Evolutionary conservation across 2,329 filamentous ascomycete genomes (phyloP), one percentile per base, ranked within the genome.

Genomic region (Aspergillus brasiliensis): DNA sequence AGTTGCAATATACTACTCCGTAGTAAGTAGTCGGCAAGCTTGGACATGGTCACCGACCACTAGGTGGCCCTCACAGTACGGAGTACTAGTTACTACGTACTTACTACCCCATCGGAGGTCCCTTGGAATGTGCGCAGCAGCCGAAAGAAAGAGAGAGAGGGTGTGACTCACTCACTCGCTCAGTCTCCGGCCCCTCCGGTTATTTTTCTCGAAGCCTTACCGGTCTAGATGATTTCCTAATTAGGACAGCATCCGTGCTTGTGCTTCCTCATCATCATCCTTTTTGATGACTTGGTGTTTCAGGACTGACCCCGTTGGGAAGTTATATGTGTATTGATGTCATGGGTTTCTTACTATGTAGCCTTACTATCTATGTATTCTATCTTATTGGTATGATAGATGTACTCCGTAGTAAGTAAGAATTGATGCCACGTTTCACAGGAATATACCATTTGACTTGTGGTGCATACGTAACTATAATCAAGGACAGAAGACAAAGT

Each of bases 191-290:
- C 11, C 46, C n/a, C 27, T 49, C 21, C 17, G 17, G 19, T 13
- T 48, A 17, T 13, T 21, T 56, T 61, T 63, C 61, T 63, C 52
- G 56, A 61, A 62, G 61, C 46, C 58, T 60, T 19, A 52, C 47
- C 38, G 10, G 27, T 58, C 48, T 46, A 44, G 37, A 23, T 31
- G 58, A 49, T 31, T 58, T 56, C 58, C 55, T 19, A 3, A 21
- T 54, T 31, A 44, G 48, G 58, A 46, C 13, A 37, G 49, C 21
- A 46, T 46, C 49, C 42, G 42, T 37, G 46, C 25, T 25, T 25
- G 25, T n/a, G n/a, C n/a, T n/a, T n/a, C n/a, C n/a, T n/a, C n/a
- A 25, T 6, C 0, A 6, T 5, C 27, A 51, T 51, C 17, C 48
- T n/a, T n/a, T 8, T 34, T 23, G 38, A 55, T 55, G 52, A 55